Percentiles rank a stretch among this genome's conserved stretches.
phyloP scores from a whole-genome alignment of 192 early-diverging fungal species.

The Umbelopsis isabellina region DNA sequence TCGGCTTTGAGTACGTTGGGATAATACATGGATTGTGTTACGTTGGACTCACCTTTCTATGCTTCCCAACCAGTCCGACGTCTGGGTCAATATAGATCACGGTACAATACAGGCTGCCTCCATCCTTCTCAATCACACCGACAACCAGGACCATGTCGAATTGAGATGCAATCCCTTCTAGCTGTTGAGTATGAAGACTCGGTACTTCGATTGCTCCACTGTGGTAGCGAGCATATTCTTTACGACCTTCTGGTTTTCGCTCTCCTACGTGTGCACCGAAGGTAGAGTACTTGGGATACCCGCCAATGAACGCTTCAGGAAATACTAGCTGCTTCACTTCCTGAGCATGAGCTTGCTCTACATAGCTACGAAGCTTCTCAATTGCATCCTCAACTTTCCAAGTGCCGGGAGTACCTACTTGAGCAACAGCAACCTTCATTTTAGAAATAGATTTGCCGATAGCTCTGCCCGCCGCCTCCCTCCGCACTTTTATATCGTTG shows the following conservation, averaged over 20 bases:
- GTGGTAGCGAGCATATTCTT: slow-evolving; percentile 18
- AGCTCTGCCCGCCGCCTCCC: too few species aligned
- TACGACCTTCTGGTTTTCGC: slow-evolving; percentile 17
- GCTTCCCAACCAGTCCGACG: slow-evolving; percentile 19
- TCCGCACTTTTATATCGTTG: too few species aligned
- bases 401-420: slow-evolving; percentile 19
- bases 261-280: slow-evolving; percentile 14
- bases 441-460: background rate
- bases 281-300: slow-evolving; percentile 9
- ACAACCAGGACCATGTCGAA: slow-evolving; percentile 11
- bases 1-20: background rate
- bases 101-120: slow-evolving; percentile 22
- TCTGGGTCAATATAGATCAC: slow-evolving; percentile 20
- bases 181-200: background rate
- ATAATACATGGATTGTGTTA: too few species aligned
- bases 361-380: slow-evolving; percentile 15
- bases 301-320: slow-evolving; percentile 26
- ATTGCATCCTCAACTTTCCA: slow-evolving; percentile 17
- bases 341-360: slow-evolving; percentile 1
- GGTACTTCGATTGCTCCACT: slow-evolving; percentile 21
- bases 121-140: slow-evolving; percentile 23
- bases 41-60: slow-evolving; percentile 13
- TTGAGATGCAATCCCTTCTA: background rate
- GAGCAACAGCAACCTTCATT: slow-evolving; percentile 23
- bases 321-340: background rate